Evolutionary conservation across 331 rosid genomes (phyloP), one percentile per base, ranked within the genome.

Genomic region (Phaseolus coccineus): DNA sequence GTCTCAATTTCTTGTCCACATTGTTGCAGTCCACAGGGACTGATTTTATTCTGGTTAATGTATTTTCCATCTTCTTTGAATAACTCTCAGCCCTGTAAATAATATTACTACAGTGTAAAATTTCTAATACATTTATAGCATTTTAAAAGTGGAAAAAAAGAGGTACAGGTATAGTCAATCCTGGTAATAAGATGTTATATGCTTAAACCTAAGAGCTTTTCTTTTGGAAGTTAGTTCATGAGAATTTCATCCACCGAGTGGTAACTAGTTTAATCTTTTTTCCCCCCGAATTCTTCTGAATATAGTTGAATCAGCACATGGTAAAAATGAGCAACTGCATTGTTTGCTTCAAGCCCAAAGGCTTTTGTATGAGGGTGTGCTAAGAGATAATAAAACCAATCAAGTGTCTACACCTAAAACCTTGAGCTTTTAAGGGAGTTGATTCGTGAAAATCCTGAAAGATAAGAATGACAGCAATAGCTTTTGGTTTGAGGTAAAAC

Each of bases 1-100:
- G 99, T 83, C 99, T 90, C 84, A 95, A 83, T 84, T 95, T 95
- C 90, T 95, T 95, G 90, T 93, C 99, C 85, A 95, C 97, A 64
- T 95, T 95, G 85, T 82, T 83, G 83, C 98, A 95, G 12, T 88
- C 99, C 87, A 95, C 89, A 9, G 86, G 80, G 69, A 95, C 87
- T 50, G 89, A 77, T 90, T 90, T 93, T 48, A 95, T 97, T 83
- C 76, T 90, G 73, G 85, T 79, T 87, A 91, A 85, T 52, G 87
- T 55, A 80, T 85, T 86, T 71, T 93, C 90, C 83, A 90, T 87
- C 76, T 80, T 91, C 88, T 83, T 82, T 58, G 89, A 87, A 83
- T 87, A 90, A 80, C 83, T 89, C 77, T 79, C 88, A 67, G 87
- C 87, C 91, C 99, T 95, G 88, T 10, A 74, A 84, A 87, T 44